Evolutionary conservation across 2,329 filamentous ascomycete genomes (phyloP).

Genomic region (Verticillium klebahnii): DNA sequence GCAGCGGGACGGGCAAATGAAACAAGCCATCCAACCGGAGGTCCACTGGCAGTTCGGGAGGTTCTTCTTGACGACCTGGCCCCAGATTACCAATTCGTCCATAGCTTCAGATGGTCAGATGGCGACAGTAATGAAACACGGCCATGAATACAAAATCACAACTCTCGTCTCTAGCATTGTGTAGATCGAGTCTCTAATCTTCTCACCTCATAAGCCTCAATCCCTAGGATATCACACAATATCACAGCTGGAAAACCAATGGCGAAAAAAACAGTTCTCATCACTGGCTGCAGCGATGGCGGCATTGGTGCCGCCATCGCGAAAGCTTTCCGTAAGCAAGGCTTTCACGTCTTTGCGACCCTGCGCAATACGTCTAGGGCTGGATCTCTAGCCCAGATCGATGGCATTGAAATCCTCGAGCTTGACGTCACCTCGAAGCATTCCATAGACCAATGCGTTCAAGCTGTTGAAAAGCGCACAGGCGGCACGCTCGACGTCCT

Average conservation of each 20-base stretch:
- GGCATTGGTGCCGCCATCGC: constrained; percentile 22
- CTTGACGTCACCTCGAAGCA: constrained; percentile 25
- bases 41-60: too few relatives aligned
- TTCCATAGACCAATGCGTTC: constrained; percentile 17
- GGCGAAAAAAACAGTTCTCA: constrained; percentile 10
- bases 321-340: constrained; percentile 13
- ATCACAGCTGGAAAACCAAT: not conserved
- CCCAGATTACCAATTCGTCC: too few relatives aligned
- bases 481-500: constrained; percentile 20
- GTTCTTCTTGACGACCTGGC: too few relatives aligned
- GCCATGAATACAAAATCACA: too few relatives aligned
- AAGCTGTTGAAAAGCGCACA: not conserved
- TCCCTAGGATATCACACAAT: too few relatives aligned
- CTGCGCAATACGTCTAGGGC: constrained; percentile 20
- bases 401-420: constrained; percentile 18
- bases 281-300: constrained; percentile 20
- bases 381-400: constrained; percentile 14
- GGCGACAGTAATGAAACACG: too few relatives aligned
- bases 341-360: constrained; percentile 28
- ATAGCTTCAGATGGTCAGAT: too few relatives aligned
- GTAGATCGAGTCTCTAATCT: too few relatives aligned
- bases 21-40: too few relatives aligned
- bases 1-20: too few relatives aligned
- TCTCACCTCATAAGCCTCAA: too few relatives aligned
- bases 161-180: too few relatives aligned